Percentiles rank a stretch among this genome's conserved stretches.
phyloP scores from a whole-genome alignment of 2,329 filamentous ascomycete genomes.

The Helicocarpus griseus region DNA sequence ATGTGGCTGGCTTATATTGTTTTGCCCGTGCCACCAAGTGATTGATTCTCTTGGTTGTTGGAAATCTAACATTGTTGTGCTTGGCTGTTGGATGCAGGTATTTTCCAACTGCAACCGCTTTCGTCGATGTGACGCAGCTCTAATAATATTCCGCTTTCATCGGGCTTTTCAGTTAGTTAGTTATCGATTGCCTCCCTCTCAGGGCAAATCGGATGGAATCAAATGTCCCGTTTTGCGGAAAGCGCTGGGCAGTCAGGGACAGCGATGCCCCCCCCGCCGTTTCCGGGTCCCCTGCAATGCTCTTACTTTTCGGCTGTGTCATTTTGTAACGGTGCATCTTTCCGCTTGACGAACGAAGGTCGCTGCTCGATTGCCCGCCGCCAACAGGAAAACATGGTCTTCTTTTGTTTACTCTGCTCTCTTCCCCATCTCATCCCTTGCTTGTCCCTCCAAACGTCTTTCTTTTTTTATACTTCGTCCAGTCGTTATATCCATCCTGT shows the following conservation, averaged over 20 bases:
- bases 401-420: constrained; percentile 7
- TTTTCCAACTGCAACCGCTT: background rate
- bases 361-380: background rate
- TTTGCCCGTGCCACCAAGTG: too few relatives aligned
- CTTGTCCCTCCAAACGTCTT: background rate
- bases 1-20: too few relatives aligned
- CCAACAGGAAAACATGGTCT: background rate
- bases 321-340: background rate
- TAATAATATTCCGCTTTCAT: too few relatives aligned
- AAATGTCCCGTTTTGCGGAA: too few relatives aligned
- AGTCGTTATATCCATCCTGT: background rate
- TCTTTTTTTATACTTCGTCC: background rate
- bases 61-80: background rate
- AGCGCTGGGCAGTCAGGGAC: background rate
- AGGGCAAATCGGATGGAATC: too few relatives aligned
- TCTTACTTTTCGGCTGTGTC: background rate
- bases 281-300: background rate
- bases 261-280: background rate
- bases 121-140: too few relatives aligned
- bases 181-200: too few relatives aligned
- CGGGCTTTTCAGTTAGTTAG: too few relatives aligned
- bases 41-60: background rate
- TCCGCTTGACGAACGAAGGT: too few relatives aligned
- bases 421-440: background rate
- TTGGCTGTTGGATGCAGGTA: background rate